Evolutionary conservation across 2,329 filamentous ascomycete species (phyloP), one percentile per base, ranked within the genome.

Genomic region (Clonostachys solani): DNA sequence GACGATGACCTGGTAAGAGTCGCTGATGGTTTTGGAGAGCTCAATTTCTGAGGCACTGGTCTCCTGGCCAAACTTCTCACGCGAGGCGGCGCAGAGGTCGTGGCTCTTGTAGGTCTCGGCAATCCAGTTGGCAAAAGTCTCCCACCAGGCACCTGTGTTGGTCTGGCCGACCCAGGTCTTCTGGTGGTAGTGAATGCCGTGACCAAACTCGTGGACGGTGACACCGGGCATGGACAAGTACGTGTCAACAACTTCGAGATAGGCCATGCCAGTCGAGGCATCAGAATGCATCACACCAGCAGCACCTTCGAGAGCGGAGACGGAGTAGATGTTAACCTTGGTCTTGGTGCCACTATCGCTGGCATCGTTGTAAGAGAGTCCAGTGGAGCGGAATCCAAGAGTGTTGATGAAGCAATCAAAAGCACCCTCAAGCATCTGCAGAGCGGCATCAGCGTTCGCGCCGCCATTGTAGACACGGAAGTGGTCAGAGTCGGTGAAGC

Each of bases 141-240:
- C 74, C 72, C 72, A 75, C 74, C 74, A 77, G 5, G 72, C 71
- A 0, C 72, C 72, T 1, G 73, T 76, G 3, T 63, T 60, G 2
- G 52, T 56, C 49, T 77, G 73, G 46, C 73, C 58, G 5, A 76
- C 64, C 71, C 71, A 73, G 12, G 62, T 63, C 5, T 61, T 56
- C 49, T 69, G 68, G 15, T 68, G 63, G 48, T 75, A 77, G 16
- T 72, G 71, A 49, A 78, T 56, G 1, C 63, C 73, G 51, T 77
- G 74, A 0, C 73, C 74, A 43, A 65, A 77, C 54, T 77, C 74
- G 48, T 77, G 74, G 6, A 75, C 69, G 0, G 68, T 69, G 15
- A 76, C 64, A 3, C 57, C 58, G 0, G 71, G 65, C 0, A 55
- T 58, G 3, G 60, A 59, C 35, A 76, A 58, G 49, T 67, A 73